phyloP scores from a whole-genome alignment of 441 rosid species.

The Aquilaria agallochum region DNA sequence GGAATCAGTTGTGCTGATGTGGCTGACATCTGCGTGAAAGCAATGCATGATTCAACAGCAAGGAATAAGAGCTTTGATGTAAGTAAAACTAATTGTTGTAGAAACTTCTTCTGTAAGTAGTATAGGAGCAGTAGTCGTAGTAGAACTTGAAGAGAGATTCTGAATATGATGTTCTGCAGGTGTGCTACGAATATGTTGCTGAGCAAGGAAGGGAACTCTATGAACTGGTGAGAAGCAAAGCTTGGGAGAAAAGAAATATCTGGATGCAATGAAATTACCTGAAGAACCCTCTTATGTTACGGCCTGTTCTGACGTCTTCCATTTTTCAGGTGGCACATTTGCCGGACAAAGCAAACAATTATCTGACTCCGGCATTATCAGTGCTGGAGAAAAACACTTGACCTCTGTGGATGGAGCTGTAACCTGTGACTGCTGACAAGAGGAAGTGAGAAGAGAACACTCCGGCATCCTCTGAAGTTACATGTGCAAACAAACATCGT shows the following conservation, averaged over 20 bases:
- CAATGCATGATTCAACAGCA: conserved; percentile 92
- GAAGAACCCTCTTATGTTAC: too few relatives aligned
- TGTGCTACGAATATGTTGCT: conserved; percentile 83
- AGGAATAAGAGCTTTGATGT: conserved; percentile 98
- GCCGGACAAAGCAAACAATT: conserved; percentile 97
- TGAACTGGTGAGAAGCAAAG: conserved; percentile 63
- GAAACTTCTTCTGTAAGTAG: too few relatives aligned
- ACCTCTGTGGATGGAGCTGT: conserved; percentile 7
- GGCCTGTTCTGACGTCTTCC: neutral
- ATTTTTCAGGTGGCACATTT: conserved; percentile 79
- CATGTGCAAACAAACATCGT: too few relatives aligned
- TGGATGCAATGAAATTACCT: neutral
- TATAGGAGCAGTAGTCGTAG: neutral
- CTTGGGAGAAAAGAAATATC: neutral
- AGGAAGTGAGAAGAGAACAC: too few relatives aligned
- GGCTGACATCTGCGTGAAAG: conserved; percentile 94
- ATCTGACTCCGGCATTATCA: conserved; percentile 86
- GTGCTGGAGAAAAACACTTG: conserved; percentile 89
- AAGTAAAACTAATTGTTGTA: conserved; percentile 21
- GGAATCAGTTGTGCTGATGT: conserved; percentile 97
- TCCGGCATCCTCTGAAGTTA: too few relatives aligned
- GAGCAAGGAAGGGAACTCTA: conserved; percentile 94
- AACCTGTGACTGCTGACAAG: neutral
- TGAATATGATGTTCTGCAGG: conserved; percentile 35
- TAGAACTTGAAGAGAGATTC: conserved; percentile 7